Base-by-base conservation (phyloP, 2,329 filamentous ascomycete genomes). In the Penicillium sp. region DNA sequence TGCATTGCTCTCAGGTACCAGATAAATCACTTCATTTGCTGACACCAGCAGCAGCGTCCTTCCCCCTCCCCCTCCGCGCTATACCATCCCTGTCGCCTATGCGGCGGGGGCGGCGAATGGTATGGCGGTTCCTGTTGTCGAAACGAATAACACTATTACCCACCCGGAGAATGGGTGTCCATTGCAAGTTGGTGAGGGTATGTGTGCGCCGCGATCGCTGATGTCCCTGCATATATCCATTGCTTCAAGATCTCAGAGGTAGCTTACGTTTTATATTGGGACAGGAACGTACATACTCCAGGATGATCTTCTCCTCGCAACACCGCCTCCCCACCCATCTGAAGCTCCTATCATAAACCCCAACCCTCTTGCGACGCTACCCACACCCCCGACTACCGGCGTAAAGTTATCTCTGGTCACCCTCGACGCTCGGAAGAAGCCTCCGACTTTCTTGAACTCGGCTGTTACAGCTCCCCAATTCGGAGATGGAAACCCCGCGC, bases 131-230 rank as follows among this genome's bases (percentile, higher is more conserved):
- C 84, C 86, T 33, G 81, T 95, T 69, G 85, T 95, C 64, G 93
- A 98, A 77, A 96, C 91, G 47, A 95, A 93, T 71, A 98, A 97
- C 67, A 85, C 83, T 34, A 75, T 98, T 54, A 82, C 81, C 50
- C 85, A 87, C 61, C 91, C 88, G 22, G 82, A 82, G 32, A 87
- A 87, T 5, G 90, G 95, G 61, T 88, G 88, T 70, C 87, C 94
- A 66, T 84, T 98, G 59, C 82, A 95, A 38, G 89, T 91, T 42
- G 93, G 91, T 69, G 93, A 98, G 82, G 93, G 89, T 87, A 72
- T 57, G 64, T 60, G 42, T 45, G 33, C n/a, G 10, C 10, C 17
- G 7, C 29, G 10, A 28, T 40, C 19, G 17, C 31, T 31, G 9
- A 13, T 35, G 9, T 5, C 3, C 15, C n/a, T 7, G 17, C 13